A percentile compares a stretch with the other conserved stretches of the same genome.
These are phyloP conservation scores for Cenchrus americanus DNA, from an alignment of 176 grass and related monocot genomes.

Conservation along the genomic window DNA sequence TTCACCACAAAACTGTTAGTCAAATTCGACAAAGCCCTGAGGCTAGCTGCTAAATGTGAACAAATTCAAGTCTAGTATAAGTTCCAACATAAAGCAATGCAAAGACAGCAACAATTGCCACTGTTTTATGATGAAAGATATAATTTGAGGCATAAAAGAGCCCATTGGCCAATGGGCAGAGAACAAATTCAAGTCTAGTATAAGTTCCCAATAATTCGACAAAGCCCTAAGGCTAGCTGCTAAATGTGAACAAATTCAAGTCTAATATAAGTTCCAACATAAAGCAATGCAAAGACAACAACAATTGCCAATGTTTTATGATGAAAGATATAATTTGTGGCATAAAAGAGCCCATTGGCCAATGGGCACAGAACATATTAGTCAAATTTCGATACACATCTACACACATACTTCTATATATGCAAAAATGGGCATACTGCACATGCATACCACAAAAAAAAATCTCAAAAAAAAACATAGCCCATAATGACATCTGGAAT, in stretches of 20 bases:
- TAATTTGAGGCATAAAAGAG: background rate
- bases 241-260: background rate
- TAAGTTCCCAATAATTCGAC: background rate
- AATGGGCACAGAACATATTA: background rate
- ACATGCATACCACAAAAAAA: background rate
- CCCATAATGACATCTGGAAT: background rate
- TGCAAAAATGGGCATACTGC: background rate
- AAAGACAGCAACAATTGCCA: background rate
- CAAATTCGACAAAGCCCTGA: background rate
- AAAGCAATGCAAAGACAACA: constrained; percentile 2
- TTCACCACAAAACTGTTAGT: too few species aligned
- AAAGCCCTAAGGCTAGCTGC: background rate
- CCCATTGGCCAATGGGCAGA: background rate
- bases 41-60: background rate
- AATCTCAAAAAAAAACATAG: background rate
- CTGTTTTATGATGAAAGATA: background rate
- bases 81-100: constrained; percentile 3
- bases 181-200: too few species aligned
- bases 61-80: background rate
- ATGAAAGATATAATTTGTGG: background rate
- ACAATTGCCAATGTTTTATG: background rate
- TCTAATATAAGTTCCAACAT: background rate
- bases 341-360: background rate
- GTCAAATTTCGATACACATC: too few species aligned
- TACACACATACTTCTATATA: background rate